A percentile compares a stretch with the other conserved stretches of the same genome.
phyloP scores from a whole-genome alignment of 176 grass and related monocot genomes.

The Oryza longistaminata region DNA sequence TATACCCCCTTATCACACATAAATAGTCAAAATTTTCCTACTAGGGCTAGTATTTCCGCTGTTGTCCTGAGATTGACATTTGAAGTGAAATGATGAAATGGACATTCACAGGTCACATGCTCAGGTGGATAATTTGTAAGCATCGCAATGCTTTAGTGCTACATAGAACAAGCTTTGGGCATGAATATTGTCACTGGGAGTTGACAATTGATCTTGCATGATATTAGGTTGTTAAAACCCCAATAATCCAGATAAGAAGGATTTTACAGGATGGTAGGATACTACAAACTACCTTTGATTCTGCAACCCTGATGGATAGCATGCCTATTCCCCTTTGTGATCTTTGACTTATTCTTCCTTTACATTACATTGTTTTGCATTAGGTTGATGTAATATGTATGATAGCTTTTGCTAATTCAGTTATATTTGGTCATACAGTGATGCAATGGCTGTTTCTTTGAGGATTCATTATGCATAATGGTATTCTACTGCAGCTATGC shows the following conservation, averaged over 20 bases:
- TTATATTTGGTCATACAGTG: conserved; percentile 25
- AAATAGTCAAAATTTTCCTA: neutral
- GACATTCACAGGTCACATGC: neutral
- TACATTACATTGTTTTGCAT: neutral
- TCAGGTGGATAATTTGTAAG: no score
- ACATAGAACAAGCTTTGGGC: neutral
- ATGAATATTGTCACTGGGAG: neutral
- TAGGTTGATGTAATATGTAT: conserved; percentile 1
- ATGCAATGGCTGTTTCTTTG: conserved; percentile 22
- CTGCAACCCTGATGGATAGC: neutral
- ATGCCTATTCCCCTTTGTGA: neutral
- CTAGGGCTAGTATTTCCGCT: neutral
- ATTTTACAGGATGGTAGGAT: conserved; percentile 8
- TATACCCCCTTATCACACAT: neutral
- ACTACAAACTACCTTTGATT: neutral
- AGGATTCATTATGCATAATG: conserved; percentile 14
- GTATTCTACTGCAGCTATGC: conserved; percentile 33
- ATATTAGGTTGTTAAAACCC: neutral
- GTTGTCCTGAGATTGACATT: neutral
- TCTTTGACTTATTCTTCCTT: conserved; percentile 9
- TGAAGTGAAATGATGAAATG: neutral
- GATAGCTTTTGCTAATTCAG: conserved; percentile 14
- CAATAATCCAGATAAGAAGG: neutral
- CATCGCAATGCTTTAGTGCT: neutral
- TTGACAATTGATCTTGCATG: neutral